These are phyloP conservation scores for Epichloe gansuensis DNA, from an alignment of 2,329 filamentous ascomycete species.

Conservation along the genomic window DNA sequence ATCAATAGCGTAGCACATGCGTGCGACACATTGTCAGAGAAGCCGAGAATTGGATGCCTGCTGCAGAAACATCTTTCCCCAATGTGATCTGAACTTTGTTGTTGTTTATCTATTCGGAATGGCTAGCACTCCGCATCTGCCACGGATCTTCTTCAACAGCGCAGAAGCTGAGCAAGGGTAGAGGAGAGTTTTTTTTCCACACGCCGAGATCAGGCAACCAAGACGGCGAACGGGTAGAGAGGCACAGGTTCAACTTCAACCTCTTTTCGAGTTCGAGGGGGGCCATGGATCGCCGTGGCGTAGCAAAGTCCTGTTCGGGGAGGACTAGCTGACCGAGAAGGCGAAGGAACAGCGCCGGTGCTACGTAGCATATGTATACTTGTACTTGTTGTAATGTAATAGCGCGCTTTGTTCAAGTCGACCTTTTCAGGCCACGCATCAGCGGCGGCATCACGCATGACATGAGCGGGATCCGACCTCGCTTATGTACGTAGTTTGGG, in stretches of 20 bases:
- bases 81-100: no score
- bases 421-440: neutral
- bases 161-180: no score
- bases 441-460: no score
- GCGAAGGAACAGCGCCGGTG: neutral
- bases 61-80: neutral
- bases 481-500: neutral
- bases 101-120: neutral
- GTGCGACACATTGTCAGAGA: neutral
- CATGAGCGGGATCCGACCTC: neutral
- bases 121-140: neutral
- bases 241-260: no score
- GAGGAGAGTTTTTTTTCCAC: no score
- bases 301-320: neutral
- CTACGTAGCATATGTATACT: neutral
- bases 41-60: slow-evolving; percentile 1
- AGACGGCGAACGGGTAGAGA: neutral
- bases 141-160: no score
- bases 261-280: neutral
- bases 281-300: neutral
- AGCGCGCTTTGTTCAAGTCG: neutral
- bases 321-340: neutral
- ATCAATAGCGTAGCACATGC: neutral
- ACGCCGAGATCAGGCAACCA: no score
- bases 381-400: no score